phyloP scores from a whole-genome alignment of 2,329 filamentous ascomycete genomes.

The Tympanopsis confertula region DNA sequence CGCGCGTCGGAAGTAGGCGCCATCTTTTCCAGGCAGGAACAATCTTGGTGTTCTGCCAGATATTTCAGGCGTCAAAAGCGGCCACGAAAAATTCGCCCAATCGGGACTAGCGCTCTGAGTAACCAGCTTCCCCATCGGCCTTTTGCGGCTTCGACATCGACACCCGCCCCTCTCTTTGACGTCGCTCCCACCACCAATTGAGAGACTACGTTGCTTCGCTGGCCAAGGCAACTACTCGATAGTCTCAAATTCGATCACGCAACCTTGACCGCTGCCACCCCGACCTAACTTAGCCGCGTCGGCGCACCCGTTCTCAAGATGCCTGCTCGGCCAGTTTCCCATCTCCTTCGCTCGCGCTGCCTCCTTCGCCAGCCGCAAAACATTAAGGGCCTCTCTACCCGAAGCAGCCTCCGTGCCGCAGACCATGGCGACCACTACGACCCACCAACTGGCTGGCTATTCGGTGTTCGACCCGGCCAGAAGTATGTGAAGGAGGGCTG shows the following conservation, averaged over 20 bases:
- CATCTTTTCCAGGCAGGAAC: background rate
- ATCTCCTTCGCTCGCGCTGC: slow-evolving; percentile 23
- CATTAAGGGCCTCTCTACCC: slow-evolving; percentile 10
- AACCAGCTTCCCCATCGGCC: background rate
- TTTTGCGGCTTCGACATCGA: background rate
- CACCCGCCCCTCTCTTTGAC: background rate
- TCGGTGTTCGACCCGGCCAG: slow-evolving; percentile 53
- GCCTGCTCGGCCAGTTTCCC: slow-evolving; percentile 22
- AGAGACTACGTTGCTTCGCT: no score
- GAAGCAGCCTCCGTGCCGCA: slow-evolving; percentile 1
- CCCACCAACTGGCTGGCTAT: slow-evolving; percentile 53
- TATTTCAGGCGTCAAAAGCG: no score
- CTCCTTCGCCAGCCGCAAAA: slow-evolving; percentile 20
- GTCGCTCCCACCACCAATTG: background rate
- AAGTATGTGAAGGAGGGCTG: slow-evolving; percentile 61
- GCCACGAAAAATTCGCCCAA: background rate
- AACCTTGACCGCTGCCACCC: no score
- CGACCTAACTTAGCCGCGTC: no score
- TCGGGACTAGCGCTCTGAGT: background rate
- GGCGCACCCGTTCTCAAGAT: no score
- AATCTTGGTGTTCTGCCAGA: no score
- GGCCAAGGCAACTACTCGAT: no score
- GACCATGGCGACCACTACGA: slow-evolving; percentile 50
- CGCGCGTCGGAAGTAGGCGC: background rate
- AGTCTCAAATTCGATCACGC: no score